Conservation (phyloP, 345 rosid genomes). For the Gossypium bickii region DNA sequence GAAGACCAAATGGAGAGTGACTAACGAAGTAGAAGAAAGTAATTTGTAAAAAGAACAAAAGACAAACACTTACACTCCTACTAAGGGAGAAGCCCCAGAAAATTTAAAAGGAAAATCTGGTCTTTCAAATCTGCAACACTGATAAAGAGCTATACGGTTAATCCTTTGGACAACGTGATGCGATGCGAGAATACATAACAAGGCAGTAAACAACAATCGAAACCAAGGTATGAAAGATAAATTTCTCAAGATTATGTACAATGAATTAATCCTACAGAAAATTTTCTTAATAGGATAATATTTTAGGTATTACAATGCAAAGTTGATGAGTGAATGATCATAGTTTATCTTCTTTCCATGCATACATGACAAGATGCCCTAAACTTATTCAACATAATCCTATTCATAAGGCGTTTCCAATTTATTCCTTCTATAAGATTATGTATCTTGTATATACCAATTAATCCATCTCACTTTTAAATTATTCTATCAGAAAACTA, state of each 20-base stretch:
- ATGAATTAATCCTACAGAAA: background rate
- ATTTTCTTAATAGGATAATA: background rate
- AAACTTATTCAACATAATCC: background rate
- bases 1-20: background rate
- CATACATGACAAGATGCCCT: background rate
- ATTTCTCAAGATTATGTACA: background rate
- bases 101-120: conserved; percentile 71
- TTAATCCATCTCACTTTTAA: background rate
- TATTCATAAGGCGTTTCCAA: background rate
- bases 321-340: background rate
- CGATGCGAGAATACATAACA: background rate
- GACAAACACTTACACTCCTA: conserved; percentile 60
- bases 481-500: background rate
- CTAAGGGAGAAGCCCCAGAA: conserved; percentile 71
- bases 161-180: background rate
- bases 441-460: background rate
- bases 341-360: background rate
- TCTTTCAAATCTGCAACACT: conserved; percentile 72
- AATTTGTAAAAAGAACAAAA: background rate
- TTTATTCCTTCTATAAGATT: background rate
- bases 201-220: background rate
- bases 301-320: background rate
- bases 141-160: background rate
- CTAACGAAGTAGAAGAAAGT: background rate
- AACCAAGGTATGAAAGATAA: background rate